Conservation (phyloP, 2,329 filamentous ascomycete genomes). For the Tetracladium maxilliforme region DNA sequence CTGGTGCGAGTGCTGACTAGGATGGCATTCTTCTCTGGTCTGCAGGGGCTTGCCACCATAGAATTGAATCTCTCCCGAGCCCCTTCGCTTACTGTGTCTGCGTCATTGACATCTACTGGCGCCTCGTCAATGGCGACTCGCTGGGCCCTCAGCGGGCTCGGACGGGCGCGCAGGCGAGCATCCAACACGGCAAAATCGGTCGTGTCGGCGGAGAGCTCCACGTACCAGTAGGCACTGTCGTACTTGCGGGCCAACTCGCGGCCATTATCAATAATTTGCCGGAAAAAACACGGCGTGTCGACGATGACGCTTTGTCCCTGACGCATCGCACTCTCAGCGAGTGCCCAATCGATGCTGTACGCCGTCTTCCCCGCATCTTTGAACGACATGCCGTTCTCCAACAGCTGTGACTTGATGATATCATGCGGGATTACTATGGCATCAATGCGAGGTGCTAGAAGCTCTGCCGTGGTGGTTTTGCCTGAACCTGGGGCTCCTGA, state of each 20-base stretch:
- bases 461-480: constrained; percentile 19
- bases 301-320: constrained; percentile 19
- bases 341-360: constrained; percentile 18
- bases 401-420: constrained; percentile 16
- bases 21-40: too few species aligned
- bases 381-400: constrained; percentile 14
- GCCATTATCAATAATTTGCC: constrained; percentile 14
- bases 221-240: constrained; percentile 12
- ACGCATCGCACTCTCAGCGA: constrained; percentile 17
- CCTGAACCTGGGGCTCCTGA: constrained; percentile 22
- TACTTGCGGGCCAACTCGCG: constrained; percentile 11
- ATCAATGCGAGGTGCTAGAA: constrained; percentile 12
- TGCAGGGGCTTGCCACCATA: too few species aligned
- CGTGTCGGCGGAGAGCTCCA: too few species aligned
- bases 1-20: too few species aligned
- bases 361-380: constrained; percentile 14
- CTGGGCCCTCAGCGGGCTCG: too few species aligned
- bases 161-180: too few species aligned
- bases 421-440: constrained; percentile 21
- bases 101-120: too few species aligned
- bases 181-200: too few species aligned
- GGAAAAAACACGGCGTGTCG: constrained; percentile 21
- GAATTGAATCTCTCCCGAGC: too few species aligned
- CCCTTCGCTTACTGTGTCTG: too few species aligned
- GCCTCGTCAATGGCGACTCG: too few species aligned